These are phyloP conservation scores for Eimeria sp. DNA, from an alignment of 169 alveolate genomes.

Conservation along the genomic window DNA sequence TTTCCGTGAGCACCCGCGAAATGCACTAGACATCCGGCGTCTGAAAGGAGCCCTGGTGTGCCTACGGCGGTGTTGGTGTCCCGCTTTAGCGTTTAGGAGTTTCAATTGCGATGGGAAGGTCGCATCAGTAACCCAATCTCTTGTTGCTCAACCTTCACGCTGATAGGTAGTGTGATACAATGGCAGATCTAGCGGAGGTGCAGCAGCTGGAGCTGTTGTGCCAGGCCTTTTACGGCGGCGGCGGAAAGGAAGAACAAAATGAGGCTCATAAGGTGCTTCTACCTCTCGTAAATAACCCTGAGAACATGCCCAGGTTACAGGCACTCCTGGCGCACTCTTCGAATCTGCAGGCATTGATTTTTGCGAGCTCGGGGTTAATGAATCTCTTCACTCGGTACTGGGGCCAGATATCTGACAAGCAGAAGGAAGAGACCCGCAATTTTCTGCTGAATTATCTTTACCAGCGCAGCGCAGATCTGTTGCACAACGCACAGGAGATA, in stretches of 20 bases:
- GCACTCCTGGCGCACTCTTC: conserved; percentile 87
- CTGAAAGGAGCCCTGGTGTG: conserved; percentile 30
- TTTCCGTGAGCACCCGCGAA: conserved; percentile 19
- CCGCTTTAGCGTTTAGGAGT: neutral
- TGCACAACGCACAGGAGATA: conserved; percentile 94
- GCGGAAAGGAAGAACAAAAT: conserved; percentile 87
- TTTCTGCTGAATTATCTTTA: conserved; percentile 93
- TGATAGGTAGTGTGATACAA: conserved; percentile 40
- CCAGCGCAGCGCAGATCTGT: conserved; percentile 95
- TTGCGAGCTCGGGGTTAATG: conserved; percentile 88
- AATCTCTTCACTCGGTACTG: conserved; percentile 90
- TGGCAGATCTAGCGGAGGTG: conserved; percentile 77
- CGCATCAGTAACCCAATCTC: conserved; percentile 35
- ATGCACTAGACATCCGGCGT: conserved; percentile 14
- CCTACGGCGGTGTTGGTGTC: conserved; percentile 50
- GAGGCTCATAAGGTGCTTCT: conserved; percentile 96
- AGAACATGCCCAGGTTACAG: conserved; percentile 86
- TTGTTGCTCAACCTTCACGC: conserved; percentile 33
- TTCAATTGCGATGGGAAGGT: conserved; percentile 52
- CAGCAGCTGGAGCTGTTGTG: conserved; percentile 86
- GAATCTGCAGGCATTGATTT: conserved; percentile 88
- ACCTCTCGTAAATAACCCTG: conserved; percentile 90
- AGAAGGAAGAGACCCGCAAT: conserved; percentile 93
- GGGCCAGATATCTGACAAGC: conserved; percentile 92
- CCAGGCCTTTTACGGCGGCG: conserved; percentile 85